These are phyloP conservation scores for Suhomyces chickasaworum DNA, from an alignment of 1,139 yeast species.

Conservation along the genomic window DNA sequence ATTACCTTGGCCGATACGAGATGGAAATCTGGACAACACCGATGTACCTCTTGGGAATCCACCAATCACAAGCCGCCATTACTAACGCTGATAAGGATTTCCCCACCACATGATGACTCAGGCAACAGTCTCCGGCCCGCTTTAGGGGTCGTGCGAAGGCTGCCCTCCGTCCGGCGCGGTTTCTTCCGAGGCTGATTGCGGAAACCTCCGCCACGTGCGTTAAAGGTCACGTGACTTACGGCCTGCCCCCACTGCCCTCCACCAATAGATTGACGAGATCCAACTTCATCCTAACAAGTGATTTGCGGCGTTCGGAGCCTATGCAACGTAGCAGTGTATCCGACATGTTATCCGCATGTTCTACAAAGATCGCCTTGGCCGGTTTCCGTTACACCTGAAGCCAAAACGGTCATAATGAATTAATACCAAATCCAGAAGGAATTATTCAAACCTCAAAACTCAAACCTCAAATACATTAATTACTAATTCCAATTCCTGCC, in stretches of 20 bases:
- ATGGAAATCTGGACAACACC: conserved; percentile 1
- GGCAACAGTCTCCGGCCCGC: conserved; percentile 9
- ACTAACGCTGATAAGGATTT: conserved; percentile 9
- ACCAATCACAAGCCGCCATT: conserved; percentile 9
- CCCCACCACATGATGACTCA: conserved; percentile 10
- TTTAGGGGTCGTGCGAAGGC: conserved; percentile 5
- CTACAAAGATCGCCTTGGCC: background rate
- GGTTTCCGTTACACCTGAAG: no score
- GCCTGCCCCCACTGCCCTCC: background rate
- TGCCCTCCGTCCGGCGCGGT: conserved; percentile 5
- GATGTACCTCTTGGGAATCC: background rate
- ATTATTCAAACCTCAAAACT: no score
- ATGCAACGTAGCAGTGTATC: background rate
- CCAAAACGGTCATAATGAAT: no score
- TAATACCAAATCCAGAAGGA: no score
- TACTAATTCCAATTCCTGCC: no score
- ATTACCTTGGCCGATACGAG: conserved; percentile 5
- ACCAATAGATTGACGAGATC: background rate
- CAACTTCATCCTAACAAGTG: background rate
- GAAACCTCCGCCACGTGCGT: background rate
- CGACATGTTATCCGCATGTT: background rate
- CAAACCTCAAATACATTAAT: no score
- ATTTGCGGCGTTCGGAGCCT: background rate
- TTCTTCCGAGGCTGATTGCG: background rate
- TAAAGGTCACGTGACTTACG: background rate